Evolutionary conservation across 164 flowering plant genomes (phyloP).

Genomic region (Nymphaea colorata): DNA sequence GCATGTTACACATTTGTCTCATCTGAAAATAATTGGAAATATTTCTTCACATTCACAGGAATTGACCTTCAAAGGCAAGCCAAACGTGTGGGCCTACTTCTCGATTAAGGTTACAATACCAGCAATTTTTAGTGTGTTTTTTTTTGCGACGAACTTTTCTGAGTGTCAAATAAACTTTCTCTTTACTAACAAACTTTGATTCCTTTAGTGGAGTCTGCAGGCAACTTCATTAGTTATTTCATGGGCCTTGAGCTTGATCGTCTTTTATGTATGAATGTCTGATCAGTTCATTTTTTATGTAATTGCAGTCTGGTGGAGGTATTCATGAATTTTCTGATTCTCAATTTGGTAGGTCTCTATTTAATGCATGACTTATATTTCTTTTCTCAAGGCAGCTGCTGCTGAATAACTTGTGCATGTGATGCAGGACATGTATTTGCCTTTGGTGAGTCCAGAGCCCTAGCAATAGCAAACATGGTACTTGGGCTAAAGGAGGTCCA

Average conservation of each 20-base stretch:
- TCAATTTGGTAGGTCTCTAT: slow-evolving; percentile 71
- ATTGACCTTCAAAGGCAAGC: slow-evolving; percentile 96
- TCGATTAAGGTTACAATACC: slow-evolving; percentile 80
- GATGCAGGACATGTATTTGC: slow-evolving; percentile 93
- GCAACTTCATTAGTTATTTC: neutral
- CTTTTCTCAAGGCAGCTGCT: neutral
- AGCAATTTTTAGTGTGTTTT: neutral
- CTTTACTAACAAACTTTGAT: neutral
- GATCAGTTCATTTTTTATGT: neutral
- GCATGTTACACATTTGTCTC: neutral
- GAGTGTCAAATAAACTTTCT: too few species aligned
- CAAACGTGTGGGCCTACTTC: slow-evolving; percentile 99
- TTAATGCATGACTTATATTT: neutral
- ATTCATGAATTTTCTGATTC: slow-evolving; percentile 99
- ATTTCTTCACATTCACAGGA: slow-evolving; percentile 39
- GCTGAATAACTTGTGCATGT: slow-evolving; percentile 2
- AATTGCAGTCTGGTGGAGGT: slow-evolving; percentile 99
- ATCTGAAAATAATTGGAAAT: neutral
- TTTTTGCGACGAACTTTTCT: neutral
- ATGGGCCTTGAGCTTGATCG: neutral
- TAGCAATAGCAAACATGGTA: slow-evolving; percentile 99
- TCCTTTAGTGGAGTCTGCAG: neutral
- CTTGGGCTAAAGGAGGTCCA: slow-evolving; percentile 98
- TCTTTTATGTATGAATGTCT: neutral
- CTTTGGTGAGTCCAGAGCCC: slow-evolving; percentile 92